Base-by-base conservation (phyloP, 2,329 filamentous ascomycete genomes). In the Cercospora sp. region DNA sequence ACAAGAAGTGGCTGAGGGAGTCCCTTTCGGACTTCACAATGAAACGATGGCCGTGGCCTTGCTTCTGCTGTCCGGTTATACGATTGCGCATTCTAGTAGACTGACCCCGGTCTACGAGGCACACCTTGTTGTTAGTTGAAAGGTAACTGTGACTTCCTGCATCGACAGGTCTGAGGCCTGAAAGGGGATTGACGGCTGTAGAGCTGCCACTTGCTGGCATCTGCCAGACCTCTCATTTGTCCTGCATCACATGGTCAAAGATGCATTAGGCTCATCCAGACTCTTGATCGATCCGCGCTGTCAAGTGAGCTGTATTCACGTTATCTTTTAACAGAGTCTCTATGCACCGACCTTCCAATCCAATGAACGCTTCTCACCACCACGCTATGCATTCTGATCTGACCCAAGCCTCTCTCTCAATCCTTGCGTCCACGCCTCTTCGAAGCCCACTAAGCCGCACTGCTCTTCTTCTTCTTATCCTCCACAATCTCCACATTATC, bases 401-500 rank as follows among this genome's bases (percentile, higher is more conserved):
- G 28, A 59, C 2, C 9, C 30, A 1, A 21, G 12, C 53, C 7
- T 21, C 9, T 32, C 55, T n/a, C 55, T 59, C n/a, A 28, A 3
- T 1, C 16, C 6, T 7, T 8, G 9, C 49, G 26, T 28, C 18
- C 49, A 28, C 49, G 21, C 26, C 18, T 53, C 18, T 26, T 28
- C 3, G 26, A 28, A 21, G 18, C 49, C 49, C 13, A 21, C 26
- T 26, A 58, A n/a, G 51, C 16, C 53, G 51, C 62, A 63, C 61
- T 79, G 61, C 61, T 79, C 72, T 97, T 97, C 88, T 95, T 95
- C 85, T 93, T 93, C 88, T 97, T 97, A 79, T 97, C 94, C 81
- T 98, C 94, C 53, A 98, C 88, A 77, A 94, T 83, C 82, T 98
- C 94, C 74, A 98, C 91, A 81, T 99, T 97, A 78, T 97, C 93